Percentiles rank a stretch among this genome's conserved stretches.
Evolutionary conservation across 495 filamentous ascomycete species (phyloP).

Genomic region (Hypoxylon lienhwacheense): DNA sequence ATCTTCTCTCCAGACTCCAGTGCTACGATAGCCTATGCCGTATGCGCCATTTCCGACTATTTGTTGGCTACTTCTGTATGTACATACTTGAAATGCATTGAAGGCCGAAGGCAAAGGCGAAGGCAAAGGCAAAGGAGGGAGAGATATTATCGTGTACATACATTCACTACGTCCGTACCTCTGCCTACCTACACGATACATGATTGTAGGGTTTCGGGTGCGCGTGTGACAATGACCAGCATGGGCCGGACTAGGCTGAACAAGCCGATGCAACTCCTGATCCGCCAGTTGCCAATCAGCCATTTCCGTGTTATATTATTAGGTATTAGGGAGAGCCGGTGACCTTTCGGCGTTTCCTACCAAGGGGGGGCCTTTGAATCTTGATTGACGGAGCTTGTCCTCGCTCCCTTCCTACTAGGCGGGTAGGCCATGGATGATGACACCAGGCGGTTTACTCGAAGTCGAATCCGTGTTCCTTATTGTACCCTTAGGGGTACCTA

Average conservation of each 20-base stretch:
- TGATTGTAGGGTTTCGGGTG: no score
- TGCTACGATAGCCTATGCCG: constrained; percentile 1
- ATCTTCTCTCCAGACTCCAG: constrained; percentile 12
- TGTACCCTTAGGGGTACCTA: constrained; percentile 1
- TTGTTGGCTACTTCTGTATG: constrained; percentile 12
- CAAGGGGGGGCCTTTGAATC: no score
- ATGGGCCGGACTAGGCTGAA: constrained; percentile 5
- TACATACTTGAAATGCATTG: background rate
- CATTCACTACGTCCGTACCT: no score
- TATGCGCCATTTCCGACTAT: constrained; percentile 13
- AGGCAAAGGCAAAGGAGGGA: no score
- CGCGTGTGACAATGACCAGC: constrained; percentile 26
- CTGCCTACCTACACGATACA: no score
- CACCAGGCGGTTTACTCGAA: constrained; percentile 15
- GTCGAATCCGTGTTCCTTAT: constrained; percentile 5
- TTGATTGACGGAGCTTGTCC: constrained; percentile 11
- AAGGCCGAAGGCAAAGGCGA: constrained; percentile 11
- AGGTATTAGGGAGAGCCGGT: constrained; percentile 21
- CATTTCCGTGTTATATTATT: constrained; percentile 2
- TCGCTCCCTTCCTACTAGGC: constrained; percentile 5
- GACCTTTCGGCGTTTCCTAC: constrained; percentile 10
- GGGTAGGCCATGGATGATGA: constrained; percentile 15
- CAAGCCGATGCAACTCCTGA: constrained; percentile 3
- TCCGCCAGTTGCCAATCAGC: constrained; percentile 25
- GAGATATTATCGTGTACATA: no score